phyloP scores from a whole-genome alignment of 1,284 basidiomycete species.

The Cryptococcus sp. region DNA sequence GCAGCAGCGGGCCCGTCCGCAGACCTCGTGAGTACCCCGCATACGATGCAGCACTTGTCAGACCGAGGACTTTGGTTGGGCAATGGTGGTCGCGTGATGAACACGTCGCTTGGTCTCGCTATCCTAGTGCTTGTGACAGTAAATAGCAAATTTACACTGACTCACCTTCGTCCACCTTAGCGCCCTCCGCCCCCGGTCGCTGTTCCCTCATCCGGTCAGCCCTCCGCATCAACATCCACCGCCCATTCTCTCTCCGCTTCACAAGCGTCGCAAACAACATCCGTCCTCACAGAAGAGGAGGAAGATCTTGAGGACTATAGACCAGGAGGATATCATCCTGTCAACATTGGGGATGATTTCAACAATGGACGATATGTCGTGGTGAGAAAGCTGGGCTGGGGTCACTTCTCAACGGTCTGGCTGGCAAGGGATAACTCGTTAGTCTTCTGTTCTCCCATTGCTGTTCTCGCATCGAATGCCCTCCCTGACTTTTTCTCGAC shows the following conservation, averaged over 20 bases:
- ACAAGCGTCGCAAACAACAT: conserved; percentile 31
- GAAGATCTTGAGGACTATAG: conserved; percentile 68
- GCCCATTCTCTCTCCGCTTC: conserved; percentile 33
- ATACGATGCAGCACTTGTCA: neutral
- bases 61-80: neutral
- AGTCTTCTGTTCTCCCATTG: conserved; percentile 39
- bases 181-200: conserved; percentile 17
- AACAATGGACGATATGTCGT: conserved; percentile 85
- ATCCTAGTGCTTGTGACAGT: neutral
- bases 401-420: conserved; percentile 96
- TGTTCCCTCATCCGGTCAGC: conserved; percentile 22
- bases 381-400: conserved; percentile 95
- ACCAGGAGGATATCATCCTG: conserved; percentile 91
- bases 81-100: neutral
- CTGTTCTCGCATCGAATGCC: neutral
- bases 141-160: too few species aligned
- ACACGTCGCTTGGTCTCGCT: neutral
- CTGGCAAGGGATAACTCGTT: conserved; percentile 82
- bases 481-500: conserved; percentile 1
- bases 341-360: conserved; percentile 91
- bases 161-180: too few species aligned
- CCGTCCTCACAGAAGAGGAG: conserved; percentile 54
- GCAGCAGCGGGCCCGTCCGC: conserved; percentile 11
- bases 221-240: conserved; percentile 28
- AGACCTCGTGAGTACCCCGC: neutral